phyloP scores from a whole-genome alignment of 352 stramenopile genomes.

The Phytopythium helicoides region DNA sequence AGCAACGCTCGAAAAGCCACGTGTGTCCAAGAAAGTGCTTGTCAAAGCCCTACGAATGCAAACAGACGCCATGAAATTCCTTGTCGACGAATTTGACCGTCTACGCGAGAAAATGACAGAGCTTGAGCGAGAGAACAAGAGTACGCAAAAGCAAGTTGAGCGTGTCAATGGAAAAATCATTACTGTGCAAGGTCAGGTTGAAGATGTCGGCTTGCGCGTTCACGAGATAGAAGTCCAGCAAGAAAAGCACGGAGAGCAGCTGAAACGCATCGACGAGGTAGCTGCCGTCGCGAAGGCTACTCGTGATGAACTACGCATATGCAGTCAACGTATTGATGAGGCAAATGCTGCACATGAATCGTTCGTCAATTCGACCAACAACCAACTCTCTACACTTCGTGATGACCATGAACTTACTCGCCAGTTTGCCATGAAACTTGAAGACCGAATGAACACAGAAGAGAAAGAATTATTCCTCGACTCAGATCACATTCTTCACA shows the following conservation, averaged over 20 bases:
- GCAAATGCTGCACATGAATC: conserved; percentile 35
- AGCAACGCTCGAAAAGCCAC: conserved; percentile 72
- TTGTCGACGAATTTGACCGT: conserved; percentile 83
- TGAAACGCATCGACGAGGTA: conserved; percentile 76
- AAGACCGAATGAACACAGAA: conserved; percentile 79
- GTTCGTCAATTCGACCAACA: conserved; percentile 51
- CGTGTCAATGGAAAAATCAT: conserved; percentile 76
- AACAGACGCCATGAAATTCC: conserved; percentile 78
- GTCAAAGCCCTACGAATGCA: conserved; percentile 83
- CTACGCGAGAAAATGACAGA: conserved; percentile 70
- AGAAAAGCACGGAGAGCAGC: conserved; percentile 52
- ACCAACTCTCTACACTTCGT: conserved; percentile 45
- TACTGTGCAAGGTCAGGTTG: conserved; percentile 69
- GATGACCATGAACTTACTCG: conserved; percentile 77
- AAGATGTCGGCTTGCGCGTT: conserved; percentile 63
- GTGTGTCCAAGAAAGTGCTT: conserved; percentile 81
- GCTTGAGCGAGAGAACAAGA: conserved; percentile 74
- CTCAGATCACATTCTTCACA: conserved; percentile 78
- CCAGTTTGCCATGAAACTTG: conserved; percentile 81
- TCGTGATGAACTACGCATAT: conserved; percentile 44
- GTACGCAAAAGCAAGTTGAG: conserved; percentile 77
- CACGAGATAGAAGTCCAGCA: conserved; percentile 64
- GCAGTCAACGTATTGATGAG: conserved; percentile 50
- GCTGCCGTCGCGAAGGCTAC: conserved; percentile 40
- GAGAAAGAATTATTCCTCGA: conserved; percentile 80